Evolutionary conservation across 345 rosid species (phyloP), one percentile per base, ranked within the genome.

Genomic region (Dimocarpus longan): DNA sequence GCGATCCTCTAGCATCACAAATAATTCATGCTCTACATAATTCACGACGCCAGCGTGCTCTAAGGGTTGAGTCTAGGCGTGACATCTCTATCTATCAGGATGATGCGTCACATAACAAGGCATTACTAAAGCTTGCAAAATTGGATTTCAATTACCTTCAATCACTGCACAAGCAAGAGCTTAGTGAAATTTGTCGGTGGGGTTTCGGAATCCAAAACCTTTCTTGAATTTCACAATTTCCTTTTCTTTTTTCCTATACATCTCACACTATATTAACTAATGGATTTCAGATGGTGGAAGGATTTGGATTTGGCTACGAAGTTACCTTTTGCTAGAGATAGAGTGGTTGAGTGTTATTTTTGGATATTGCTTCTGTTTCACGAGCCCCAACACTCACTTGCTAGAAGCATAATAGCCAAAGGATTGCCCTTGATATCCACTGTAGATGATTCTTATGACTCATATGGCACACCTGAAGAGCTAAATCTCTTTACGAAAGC

Each of bases 221-320:
- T 46, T 32, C 2, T 2, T 32, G 37, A 32, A 32, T 32, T 32
- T 0, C 2, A 32, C 37, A 1, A 24, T 57, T 15, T 32, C 1
- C 5, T 7, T 21, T 8, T 22, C 18, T 28, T 28, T 19, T 19
- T n/a, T 66, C 52, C 12, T 18, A 15, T 66, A 28, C 43, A 7
- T 9, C 5, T 26, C 28, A 26, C 28, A 1, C 28, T 26, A 26
- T 26, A 32, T 37, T 13, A 46, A 46, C 12, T 4, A 13, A 66
- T 66, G 13, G n/a, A 32, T 8, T 78, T 9, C 67, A 81, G 86
- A 40, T 81, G 82, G 80, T 81, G 76, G 60, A 67, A 78, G 54
- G 68, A 75, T 0, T 48, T 75, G 19, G 32, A 78, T 2, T 18
- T 78, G 5, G 69, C 7, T 6, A 12, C 43, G 1, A 74, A 71